Conservation (phyloP, 1,284 basidiomycete genomes). For the Xanthoconium separans region DNA sequence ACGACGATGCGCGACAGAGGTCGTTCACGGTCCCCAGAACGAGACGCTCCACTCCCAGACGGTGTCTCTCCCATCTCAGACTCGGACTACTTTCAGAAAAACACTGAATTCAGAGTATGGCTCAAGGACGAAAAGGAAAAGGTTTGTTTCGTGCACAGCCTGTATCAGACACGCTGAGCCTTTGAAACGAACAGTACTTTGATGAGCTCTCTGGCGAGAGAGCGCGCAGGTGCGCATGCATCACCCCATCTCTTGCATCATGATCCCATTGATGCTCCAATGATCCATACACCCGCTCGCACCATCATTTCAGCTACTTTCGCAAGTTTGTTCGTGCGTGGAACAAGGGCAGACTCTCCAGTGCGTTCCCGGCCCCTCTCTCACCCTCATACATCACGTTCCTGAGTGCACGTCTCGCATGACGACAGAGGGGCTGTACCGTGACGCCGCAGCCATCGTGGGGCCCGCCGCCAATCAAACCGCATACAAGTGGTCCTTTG, state of each 20-base stretch:
- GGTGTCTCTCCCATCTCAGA: conserved; percentile 60
- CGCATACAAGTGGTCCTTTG: conserved; percentile 62
- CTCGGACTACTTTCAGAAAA: conserved; percentile 76
- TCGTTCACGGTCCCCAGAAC: conserved; percentile 20
- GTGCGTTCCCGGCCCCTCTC: conserved; percentile 33
- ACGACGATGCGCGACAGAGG: conserved; percentile 7
- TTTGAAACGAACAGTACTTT: conserved; percentile 54
- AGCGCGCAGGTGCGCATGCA: conserved; percentile 59
- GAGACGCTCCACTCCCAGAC: conserved; percentile 43
- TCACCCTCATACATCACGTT: not conserved
- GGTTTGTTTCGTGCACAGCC: conserved; percentile 39
- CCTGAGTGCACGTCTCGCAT: not conserved
- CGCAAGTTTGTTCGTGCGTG: conserved; percentile 82
- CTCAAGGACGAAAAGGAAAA: conserved; percentile 75
- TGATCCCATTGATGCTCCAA: conserved; percentile 1
- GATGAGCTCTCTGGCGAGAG: conserved; percentile 73
- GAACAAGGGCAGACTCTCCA: conserved; percentile 70
- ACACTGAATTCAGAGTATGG: conserved; percentile 74
- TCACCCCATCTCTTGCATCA: not conserved
- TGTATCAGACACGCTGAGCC: not conserved
- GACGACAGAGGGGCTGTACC: conserved; percentile 51
- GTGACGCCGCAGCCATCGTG: conserved; percentile 50
- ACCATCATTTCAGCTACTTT: conserved; percentile 61
- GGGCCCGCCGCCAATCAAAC: conserved; percentile 59
- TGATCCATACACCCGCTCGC: not conserved